Base-by-base conservation (phyloP, 352 stramenopile genomes). In the Phytophthora idaei region DNA sequence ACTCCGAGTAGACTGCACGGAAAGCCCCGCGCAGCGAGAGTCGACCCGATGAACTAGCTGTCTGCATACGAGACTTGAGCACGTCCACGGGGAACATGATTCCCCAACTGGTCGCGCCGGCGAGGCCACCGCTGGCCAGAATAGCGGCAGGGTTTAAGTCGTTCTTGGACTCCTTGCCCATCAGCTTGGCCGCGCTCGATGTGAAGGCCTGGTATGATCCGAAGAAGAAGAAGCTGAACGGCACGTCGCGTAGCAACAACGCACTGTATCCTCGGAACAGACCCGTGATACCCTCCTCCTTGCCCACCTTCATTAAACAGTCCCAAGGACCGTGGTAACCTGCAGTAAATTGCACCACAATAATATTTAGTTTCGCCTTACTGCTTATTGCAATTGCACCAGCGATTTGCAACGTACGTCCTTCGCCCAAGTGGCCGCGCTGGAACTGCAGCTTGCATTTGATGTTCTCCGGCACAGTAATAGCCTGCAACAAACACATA, bases 171-270 rank as follows among this genome's bases (percentile, higher is more conserved):
- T 73, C 53, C 28, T 90, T 85, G 47, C 69, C 65, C 21, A 90
- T 57, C n/a, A 80, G 29, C n/a, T 68, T 73, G 14, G 70, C 64
- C 28, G 89, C 73, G 8, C 65, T 45, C 5, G 81, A 87, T 25
- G 84, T 94, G 73, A 87, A 90, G 32, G 80, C 78, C 44, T 95
- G 77, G 67, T 95, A 97, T 44, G 76, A 77, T 48, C 89, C 89
- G 47, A 97, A 97, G 74, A 97, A 97, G 69, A 90, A 92, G 61
- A 96, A 95, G 68, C 92, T 96, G 74, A 97, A 97, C 27, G 90
- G 90, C 28, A 97, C 86, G 61, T 97, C 90, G 21, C 90, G 89
- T 64, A 94, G 71, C 46, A 97, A 71, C 70, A 95, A 51, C 11
- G 90, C 84, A 39, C 81, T 88, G 65, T 95, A 91, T n/a, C 90